These are phyloP conservation scores for Penicillium parvum DNA, from an alignment of 495 filamentous ascomycete species.

Conservation along the genomic window DNA sequence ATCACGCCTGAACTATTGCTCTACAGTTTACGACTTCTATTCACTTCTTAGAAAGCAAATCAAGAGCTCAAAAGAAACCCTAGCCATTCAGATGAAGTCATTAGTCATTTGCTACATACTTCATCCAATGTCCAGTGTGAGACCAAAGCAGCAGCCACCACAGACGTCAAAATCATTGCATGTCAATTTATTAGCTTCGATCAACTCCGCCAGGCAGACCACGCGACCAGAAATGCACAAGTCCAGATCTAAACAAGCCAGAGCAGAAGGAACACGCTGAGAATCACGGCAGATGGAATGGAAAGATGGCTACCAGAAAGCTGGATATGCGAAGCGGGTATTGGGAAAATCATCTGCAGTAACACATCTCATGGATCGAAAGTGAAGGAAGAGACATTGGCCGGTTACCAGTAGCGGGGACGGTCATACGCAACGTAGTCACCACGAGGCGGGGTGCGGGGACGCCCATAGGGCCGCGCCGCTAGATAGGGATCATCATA, in stretches of 20 bases:
- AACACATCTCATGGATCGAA: constrained; percentile 4
- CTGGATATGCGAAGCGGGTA: constrained; percentile 26
- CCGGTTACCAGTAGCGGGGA: constrained; percentile 42
- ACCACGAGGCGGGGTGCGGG: constrained; percentile 39
- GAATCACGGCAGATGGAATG: constrained; percentile 16
- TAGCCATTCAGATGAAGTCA: no score
- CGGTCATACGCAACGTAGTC: constrained; percentile 45
- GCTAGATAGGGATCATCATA: constrained; percentile 46
- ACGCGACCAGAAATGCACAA: not conserved
- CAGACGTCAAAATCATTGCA: no score
- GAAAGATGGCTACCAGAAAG: constrained; percentile 21
- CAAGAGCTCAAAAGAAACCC: no score
- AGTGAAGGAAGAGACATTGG: not conserved
- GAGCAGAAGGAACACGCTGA: constrained; percentile 10
- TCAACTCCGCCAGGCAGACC: no score
- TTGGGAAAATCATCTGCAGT: constrained; percentile 17
- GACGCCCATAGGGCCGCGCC: constrained; percentile 41
- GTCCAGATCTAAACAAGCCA: not conserved
- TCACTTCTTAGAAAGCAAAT: no score
- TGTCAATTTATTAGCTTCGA: no score
- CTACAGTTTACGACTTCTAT: no score
- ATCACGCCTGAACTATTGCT: no score
- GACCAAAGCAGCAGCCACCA: no score
- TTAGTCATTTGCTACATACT: no score
- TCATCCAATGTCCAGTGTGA: no score